A percentile compares a stretch with the other conserved stretches of the same genome.
phyloP scores from a whole-genome alignment of 1,284 basidiomycete species.

The Spongiforma sp. region DNA sequence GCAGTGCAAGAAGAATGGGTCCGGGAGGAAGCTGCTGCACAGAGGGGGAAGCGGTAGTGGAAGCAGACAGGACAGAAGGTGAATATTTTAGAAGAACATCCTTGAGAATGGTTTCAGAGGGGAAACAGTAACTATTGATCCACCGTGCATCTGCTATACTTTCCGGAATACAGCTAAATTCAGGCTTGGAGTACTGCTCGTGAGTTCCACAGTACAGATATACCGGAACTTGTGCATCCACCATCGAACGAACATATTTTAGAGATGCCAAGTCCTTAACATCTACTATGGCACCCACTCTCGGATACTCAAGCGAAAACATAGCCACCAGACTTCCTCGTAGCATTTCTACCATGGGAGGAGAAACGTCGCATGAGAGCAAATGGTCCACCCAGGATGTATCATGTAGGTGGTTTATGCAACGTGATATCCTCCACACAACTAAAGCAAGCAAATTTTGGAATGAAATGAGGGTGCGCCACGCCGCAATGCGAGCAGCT shows the following conservation, averaged over 20 bases:
- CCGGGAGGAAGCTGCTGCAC: neutral
- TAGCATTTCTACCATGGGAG: neutral
- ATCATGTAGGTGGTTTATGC: neutral
- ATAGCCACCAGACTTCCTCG: neutral
- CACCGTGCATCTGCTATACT: neutral
- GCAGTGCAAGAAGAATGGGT: neutral
- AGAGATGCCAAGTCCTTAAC: neutral
- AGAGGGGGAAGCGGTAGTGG: neutral
- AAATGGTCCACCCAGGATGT: neutral
- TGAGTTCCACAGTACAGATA: conserved; percentile 4
- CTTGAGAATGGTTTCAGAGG: neutral
- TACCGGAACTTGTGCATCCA: neutral
- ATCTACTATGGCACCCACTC: neutral
- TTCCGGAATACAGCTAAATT: neutral
- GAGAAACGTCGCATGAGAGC: neutral
- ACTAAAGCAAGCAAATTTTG: neutral
- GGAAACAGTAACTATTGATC: conserved; percentile 4
- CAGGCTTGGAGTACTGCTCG: neutral
- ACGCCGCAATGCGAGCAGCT: neutral
- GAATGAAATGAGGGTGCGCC: neutral
- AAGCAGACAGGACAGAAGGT: neutral
- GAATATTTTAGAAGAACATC: neutral
- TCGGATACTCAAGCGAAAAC: neutral
- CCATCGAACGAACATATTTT: neutral
- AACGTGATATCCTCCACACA: neutral